Conservation (phyloP, 148 eudicot genomes). For the Fagopyrum homotropicum region DNA sequence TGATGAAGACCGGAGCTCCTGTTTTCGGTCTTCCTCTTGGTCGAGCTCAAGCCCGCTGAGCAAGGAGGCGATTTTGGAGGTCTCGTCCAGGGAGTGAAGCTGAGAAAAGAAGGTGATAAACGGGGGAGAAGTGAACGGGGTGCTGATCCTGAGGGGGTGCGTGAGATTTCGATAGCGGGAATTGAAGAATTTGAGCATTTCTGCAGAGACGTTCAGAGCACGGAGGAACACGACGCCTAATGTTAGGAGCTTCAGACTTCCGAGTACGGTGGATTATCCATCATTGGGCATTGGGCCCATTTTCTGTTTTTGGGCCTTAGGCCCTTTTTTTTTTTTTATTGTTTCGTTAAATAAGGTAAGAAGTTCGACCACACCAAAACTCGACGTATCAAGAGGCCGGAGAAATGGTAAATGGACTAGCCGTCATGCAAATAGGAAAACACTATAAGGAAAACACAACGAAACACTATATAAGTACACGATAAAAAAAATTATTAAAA, state of each 20-base stretch:
- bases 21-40: slow-evolving; percentile 13
- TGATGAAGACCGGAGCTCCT: neutral
- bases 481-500: too few relatives aligned
- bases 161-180: slow-evolving; percentile 19
- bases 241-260: neutral
- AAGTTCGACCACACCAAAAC: too few relatives aligned
- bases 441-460: too few relatives aligned
- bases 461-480: too few relatives aligned
- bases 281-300: neutral
- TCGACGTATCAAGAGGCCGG: too few relatives aligned
- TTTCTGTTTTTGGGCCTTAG: too few relatives aligned
- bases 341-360: too few relatives aligned
- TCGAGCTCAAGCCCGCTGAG: slow-evolving; percentile 18
- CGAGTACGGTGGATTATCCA: neutral
- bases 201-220: neutral
- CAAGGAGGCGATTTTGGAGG: slow-evolving; percentile 10
- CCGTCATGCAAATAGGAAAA: too few relatives aligned
- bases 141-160: slow-evolving; percentile 12
- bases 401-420: too few relatives aligned
- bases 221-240: neutral
- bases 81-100: neutral
- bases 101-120: slow-evolving; percentile 7
- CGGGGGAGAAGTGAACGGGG: slow-evolving; percentile 10
- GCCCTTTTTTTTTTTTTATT: too few relatives aligned
- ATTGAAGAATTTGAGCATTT: slow-evolving; percentile 10